Percentiles rank a stretch among this genome's conserved stretches.
Evolutionary conservation across 169 alveolate genomes (phyloP).

Genomic region (Perkinsus marinus): DNA sequence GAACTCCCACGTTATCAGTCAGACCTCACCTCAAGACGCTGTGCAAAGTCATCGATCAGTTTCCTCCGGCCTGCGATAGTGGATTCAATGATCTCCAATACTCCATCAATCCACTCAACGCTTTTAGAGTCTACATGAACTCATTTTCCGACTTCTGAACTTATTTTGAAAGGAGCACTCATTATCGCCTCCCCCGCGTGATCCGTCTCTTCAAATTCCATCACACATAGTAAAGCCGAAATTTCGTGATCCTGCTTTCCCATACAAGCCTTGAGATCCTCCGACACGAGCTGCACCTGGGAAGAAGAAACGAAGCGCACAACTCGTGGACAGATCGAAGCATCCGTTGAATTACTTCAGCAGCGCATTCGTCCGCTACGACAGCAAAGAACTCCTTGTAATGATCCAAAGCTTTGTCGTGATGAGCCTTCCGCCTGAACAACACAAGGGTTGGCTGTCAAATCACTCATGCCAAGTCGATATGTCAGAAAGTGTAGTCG

Average conservation of each 20-base stretch:
- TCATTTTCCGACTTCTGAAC: background rate
- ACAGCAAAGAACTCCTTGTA: background rate
- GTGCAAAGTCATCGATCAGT: background rate
- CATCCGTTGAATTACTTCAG: background rate
- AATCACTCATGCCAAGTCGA: too few species aligned
- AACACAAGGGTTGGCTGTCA: too few species aligned
- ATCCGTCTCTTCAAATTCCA: background rate
- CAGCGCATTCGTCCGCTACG: background rate
- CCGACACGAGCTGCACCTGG: background rate
- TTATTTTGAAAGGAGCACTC: background rate
- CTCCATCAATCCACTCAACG: background rate
- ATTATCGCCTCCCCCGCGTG: background rate
- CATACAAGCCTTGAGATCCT: background rate
- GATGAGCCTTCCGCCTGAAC: background rate
- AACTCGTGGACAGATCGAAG: too few species aligned
- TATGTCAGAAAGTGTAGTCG: too few species aligned
- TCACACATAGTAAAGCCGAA: background rate
- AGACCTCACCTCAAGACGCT: background rate
- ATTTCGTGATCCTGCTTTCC: background rate
- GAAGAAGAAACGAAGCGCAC: too few species aligned
- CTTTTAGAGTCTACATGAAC: background rate
- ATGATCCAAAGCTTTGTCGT: background rate
- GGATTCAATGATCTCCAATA: background rate
- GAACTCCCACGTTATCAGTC: background rate
- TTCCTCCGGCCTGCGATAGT: background rate